Evolutionary conservation across 139 green algal species (phyloP), one percentile per base, ranked within the genome.

Genomic region (Dunaliella primolecta): DNA sequence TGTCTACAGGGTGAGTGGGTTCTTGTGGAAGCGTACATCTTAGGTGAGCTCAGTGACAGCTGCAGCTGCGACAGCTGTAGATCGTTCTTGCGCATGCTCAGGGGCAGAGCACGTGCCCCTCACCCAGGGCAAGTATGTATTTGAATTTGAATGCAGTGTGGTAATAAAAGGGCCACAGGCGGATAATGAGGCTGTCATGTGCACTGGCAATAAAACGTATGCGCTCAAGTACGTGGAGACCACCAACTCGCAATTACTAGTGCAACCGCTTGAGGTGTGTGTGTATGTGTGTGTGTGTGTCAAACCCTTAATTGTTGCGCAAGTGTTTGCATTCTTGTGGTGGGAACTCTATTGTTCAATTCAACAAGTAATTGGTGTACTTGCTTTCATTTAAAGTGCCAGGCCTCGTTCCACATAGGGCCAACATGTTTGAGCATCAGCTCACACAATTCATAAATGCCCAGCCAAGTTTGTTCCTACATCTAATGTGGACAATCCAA

Each of bases 211-310:
- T 25, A 81, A 83, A 11, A 92, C 91, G 0, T 94, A 86, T 57
- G 86, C 85, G 0, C 37, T 92, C 30, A 94, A 94, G 80, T 79
- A 87, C 23, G 91, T 94, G 71, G 89, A 92, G 80, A 94, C 91
- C 3, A 92, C 87, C 29, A 94, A 94, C 84, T 81, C 82, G 15
- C 77, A 92, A 82, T 70, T 92, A 74, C 80, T 94, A 24, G 70
- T 92, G 57, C 87, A 85, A 30, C 85, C 86, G 1, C 56, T 84
- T 0, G 24, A 87, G 86, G 86, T 88, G 35, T 20, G 31, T 38
- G 34, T n/a, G n/a, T n/a, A n/a, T n/a, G n/a, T n/a, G n/a, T n/a
- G n/a, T n/a, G n/a, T n/a, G n/a, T n/a, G n/a, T n/a, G n/a, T n/a
- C n/a, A n/a, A n/a, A n/a, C n/a, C n/a, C n/a, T n/a, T n/a, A n/a